Evolutionary conservation across 2,329 filamentous ascomycete species (phyloP).

Genomic region (Bipolaris cookei): DNA sequence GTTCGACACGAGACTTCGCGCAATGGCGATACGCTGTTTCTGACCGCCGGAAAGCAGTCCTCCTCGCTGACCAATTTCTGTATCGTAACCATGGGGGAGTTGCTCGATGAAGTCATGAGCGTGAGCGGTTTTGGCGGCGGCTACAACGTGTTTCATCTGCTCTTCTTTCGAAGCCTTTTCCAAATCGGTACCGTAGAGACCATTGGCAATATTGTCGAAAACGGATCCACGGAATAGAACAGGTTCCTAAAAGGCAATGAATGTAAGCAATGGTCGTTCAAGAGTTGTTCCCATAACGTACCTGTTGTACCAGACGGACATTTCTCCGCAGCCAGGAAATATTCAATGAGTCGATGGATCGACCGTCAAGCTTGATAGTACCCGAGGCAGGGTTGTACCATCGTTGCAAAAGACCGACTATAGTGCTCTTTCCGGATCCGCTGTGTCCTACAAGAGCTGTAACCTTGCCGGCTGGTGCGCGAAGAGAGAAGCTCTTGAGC

Average conservation of each 20-base stretch:
- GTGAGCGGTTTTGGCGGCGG: conserved; percentile 79
- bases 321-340: conserved; percentile 60
- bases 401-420: conserved; percentile 86
- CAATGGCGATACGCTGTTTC: conserved; percentile 95
- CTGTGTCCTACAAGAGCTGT: conserved; percentile 65
- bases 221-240: conserved; percentile 89
- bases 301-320: conserved; percentile 67
- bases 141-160: conserved; percentile 72
- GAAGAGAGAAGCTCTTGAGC: conserved; percentile 61
- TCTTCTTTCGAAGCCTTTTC: conserved; percentile 71
- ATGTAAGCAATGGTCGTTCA: neutral
- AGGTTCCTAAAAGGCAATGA: conserved; percentile 83
- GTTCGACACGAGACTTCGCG: conserved; percentile 84
- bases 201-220: conserved; percentile 83
- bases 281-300: neutral
- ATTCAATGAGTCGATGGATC: conserved; percentile 60
- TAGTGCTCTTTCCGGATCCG: conserved; percentile 90
- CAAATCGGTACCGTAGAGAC: conserved; percentile 80
- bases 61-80: conserved; percentile 88
- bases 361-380: conserved; percentile 69
- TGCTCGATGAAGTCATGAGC: conserved; percentile 86
- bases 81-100: conserved; percentile 88
- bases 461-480: conserved; percentile 61
- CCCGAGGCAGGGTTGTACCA: conserved; percentile 87
- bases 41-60: conserved; percentile 92